Conservation (phyloP, 352 stramenopile species). For the Phytophthora fragariaefolia region DNA sequence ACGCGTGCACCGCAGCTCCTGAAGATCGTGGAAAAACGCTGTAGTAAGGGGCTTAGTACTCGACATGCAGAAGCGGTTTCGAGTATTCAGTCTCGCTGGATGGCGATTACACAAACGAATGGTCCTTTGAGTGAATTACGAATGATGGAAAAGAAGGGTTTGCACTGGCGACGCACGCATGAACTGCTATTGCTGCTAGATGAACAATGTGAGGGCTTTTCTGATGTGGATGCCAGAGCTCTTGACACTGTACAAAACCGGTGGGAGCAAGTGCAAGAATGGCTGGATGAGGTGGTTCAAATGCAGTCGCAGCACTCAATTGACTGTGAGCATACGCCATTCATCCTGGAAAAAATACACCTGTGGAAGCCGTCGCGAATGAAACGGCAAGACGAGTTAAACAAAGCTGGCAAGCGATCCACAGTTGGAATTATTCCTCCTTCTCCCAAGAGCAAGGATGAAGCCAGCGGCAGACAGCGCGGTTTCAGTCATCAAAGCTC, state of each 20-base stretch:
- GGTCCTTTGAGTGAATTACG: slow-evolving; percentile 69
- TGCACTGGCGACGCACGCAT: slow-evolving; percentile 79
- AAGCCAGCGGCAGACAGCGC: neutral
- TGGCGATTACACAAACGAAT: slow-evolving; percentile 67
- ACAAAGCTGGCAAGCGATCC: slow-evolving; percentile 18
- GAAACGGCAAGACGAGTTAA: slow-evolving; percentile 6
- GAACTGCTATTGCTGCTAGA: slow-evolving; percentile 70
- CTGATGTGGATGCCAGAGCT: slow-evolving; percentile 54
- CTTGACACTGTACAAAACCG: slow-evolving; percentile 57
- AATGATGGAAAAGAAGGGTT: slow-evolving; percentile 66
- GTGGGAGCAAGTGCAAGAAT: slow-evolving; percentile 72
- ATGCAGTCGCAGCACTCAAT: slow-evolving; percentile 74
- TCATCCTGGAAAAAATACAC: slow-evolving; percentile 76
- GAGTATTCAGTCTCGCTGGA: slow-evolving; percentile 77
- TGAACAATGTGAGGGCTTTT: slow-evolving; percentile 79
- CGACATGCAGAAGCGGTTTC: slow-evolving; percentile 66
- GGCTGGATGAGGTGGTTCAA: slow-evolving; percentile 62
- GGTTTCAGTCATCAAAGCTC: slow-evolving; percentile 12
- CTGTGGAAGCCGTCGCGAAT: slow-evolving; percentile 35
- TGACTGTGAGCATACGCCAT: slow-evolving; percentile 68
- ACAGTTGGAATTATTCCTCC: slow-evolving; percentile 3
- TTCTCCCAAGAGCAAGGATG: slow-evolving; percentile 17
- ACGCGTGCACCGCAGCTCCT: slow-evolving; percentile 57
- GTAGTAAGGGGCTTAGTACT: slow-evolving; percentile 60
- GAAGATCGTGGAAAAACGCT: slow-evolving; percentile 53